These are phyloP conservation scores for Penicillium herquei DNA, from an alignment of 495 filamentous ascomycete genomes.

Conservation along the genomic window DNA sequence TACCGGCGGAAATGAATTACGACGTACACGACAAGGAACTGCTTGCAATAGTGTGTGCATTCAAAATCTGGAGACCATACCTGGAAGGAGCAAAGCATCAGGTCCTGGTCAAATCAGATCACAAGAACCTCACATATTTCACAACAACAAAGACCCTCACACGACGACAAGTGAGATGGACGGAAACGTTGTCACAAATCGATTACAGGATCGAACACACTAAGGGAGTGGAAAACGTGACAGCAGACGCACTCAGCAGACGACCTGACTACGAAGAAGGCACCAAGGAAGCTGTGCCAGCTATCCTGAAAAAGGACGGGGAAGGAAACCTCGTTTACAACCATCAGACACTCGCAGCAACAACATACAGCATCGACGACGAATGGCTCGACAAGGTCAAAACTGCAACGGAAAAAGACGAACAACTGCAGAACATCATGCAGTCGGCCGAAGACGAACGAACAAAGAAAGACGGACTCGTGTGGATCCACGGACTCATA, in stretches of 20 bases:
- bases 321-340: conserved; percentile 9
- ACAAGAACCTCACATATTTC: conserved; percentile 23
- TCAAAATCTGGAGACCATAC: conserved; percentile 27
- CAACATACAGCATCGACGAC: not conserved
- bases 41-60: conserved; percentile 22
- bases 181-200: conserved; percentile 8
- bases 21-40: conserved; percentile 31
- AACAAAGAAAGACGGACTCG: conserved; percentile 2
- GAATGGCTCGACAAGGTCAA: not conserved
- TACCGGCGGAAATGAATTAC: conserved; percentile 30
- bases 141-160: conserved; percentile 16
- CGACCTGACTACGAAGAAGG: conserved; percentile 13
- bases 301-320: conserved; percentile 9
- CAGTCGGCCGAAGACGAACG: not conserved
- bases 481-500: conserved; percentile 11
- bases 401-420: not conserved
- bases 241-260: conserved; percentile 12
- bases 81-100: conserved; percentile 13
- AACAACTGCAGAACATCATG: not conserved
- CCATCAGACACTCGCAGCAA: conserved; percentile 1
- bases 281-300: conserved; percentile 6
- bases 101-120: conserved; percentile 16
- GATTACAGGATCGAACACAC: conserved; percentile 17
- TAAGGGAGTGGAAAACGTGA: conserved; percentile 13
- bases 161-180: conserved; percentile 11